These are phyloP conservation scores for Tubosaeta brunneosetosa DNA, from an alignment of 768 basidiomycete species.

Conservation along the genomic window DNA sequence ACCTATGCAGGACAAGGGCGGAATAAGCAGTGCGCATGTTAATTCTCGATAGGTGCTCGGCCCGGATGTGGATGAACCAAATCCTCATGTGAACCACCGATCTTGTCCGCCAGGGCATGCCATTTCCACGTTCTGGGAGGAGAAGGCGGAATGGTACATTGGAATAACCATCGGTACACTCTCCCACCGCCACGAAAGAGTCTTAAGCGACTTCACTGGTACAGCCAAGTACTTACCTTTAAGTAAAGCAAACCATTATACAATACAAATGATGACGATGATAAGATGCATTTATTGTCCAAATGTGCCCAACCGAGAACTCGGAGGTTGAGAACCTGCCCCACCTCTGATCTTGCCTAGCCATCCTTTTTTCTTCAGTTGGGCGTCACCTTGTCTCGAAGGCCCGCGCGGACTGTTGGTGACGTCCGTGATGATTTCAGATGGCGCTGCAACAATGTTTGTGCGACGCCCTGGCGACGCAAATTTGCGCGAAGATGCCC, in stretches of 20 bases:
- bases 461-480: slow-evolving; percentile 48
- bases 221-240: no score
- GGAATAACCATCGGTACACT: no score
- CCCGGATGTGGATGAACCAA: no score
- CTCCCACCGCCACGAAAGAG: no score
- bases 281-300: slow-evolving; percentile 20
- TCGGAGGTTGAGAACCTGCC: slow-evolving; percentile 14
- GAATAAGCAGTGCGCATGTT: no score
- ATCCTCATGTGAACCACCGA: no score
- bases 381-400: slow-evolving; percentile 19
- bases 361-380: slow-evolving; percentile 58
- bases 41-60: no score
- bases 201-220: no score
- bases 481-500: slow-evolving; percentile 36
- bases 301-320: slow-evolving; percentile 17
- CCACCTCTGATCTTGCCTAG: slow-evolving; percentile 62
- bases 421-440: slow-evolving; percentile 47
- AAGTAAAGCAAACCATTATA: background rate
- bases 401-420: slow-evolving; percentile 58
- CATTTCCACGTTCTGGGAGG: no score
- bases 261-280: slow-evolving; percentile 17
- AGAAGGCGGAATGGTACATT: no score
- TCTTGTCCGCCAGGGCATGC: no score
- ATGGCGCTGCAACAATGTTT: slow-evolving; percentile 36
- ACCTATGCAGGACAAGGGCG: no score